Evolutionary conservation across 2,329 filamentous ascomycete genomes (phyloP).

Genomic region (Trichophaea hybrida): DNA sequence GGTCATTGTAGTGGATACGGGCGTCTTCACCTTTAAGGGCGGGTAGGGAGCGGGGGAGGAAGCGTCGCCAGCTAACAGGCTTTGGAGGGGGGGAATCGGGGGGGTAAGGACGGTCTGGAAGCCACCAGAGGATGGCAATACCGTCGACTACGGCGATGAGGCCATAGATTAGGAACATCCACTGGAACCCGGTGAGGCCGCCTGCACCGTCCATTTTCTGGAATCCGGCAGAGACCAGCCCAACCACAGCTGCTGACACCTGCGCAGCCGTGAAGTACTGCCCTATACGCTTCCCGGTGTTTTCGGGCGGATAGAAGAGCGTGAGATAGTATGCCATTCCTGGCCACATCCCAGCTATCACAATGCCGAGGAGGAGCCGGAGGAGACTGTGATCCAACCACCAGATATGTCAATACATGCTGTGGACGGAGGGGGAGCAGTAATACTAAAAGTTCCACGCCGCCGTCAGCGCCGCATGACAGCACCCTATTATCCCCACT

Average conservation of each 20-base stretch:
- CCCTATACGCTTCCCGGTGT: constrained; percentile 76
- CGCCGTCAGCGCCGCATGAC: constrained; percentile 65
- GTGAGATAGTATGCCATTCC: constrained; percentile 90
- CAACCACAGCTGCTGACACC: constrained; percentile 76
- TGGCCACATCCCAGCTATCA: constrained; percentile 89
- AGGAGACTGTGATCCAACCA: constrained; percentile 41
- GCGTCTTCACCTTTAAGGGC: constrained; percentile 66
- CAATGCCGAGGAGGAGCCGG: constrained; percentile 67
- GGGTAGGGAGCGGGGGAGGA: constrained; percentile 54
- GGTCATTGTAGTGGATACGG: constrained; percentile 64
- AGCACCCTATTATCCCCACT: constrained; percentile 69
- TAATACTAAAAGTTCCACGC: constrained; percentile 68
- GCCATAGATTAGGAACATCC: constrained; percentile 88
- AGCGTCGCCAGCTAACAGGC: constrained; percentile 40
- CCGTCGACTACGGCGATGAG: constrained; percentile 59
- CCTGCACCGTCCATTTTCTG: constrained; percentile 72
- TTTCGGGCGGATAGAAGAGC: constrained; percentile 75
- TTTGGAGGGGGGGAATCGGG: constrained; percentile 39
- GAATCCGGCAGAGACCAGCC: constrained; percentile 78
- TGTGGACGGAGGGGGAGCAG: constrained; percentile 24
- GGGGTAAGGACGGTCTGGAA: constrained; percentile 65
- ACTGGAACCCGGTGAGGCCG: constrained; percentile 68
- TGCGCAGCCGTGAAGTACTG: constrained; percentile 82
- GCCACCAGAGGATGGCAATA: constrained; percentile 68
- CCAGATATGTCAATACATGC: neutral